Conservation (phyloP, 2,329 filamentous ascomycete species). For the Penicillium sp. region DNA sequence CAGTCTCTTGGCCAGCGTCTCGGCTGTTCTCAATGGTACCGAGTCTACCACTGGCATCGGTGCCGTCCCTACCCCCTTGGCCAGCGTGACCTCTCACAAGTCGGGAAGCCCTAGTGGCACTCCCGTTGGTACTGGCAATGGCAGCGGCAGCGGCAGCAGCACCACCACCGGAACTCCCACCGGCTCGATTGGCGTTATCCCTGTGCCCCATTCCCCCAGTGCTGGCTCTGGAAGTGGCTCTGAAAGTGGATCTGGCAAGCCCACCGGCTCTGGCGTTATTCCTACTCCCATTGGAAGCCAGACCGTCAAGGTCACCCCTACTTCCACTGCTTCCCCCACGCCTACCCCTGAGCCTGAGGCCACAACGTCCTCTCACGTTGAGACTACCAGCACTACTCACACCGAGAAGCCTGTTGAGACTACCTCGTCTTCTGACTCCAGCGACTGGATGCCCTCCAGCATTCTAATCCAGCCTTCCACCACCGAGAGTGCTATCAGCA, state of each 20-base stretch:
- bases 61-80: constrained; percentile 13
- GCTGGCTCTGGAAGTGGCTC: constrained; percentile 4
- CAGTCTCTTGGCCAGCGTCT: constrained; percentile 7
- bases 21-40: not conserved
- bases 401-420: constrained; percentile 28
- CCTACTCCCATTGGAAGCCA: constrained; percentile 11
- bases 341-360: constrained; percentile 24
- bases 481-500: constrained; percentile 16
- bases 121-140: constrained; percentile 7
- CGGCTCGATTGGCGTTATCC: constrained; percentile 16
- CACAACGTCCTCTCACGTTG: constrained; percentile 38
- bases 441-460: constrained; percentile 23
- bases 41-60: constrained; percentile 13
- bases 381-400: constrained; percentile 29
- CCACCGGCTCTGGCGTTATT: constrained; percentile 5
- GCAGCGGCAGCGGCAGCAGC: not conserved
- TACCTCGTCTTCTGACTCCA: constrained; percentile 22
- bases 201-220: constrained; percentile 18
- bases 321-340: not conserved
- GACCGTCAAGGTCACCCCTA: constrained; percentile 1
- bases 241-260: constrained; percentile 3
- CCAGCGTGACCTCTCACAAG: constrained; percentile 3
- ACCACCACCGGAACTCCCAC: not conserved
- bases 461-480: constrained; percentile 14
- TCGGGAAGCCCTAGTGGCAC: constrained; percentile 16